A percentile compares a stretch with the other conserved stretches of the same genome.
Evolutionary conservation across 331 rosid genomes (phyloP).

Genomic region (Saraca asoca): DNA sequence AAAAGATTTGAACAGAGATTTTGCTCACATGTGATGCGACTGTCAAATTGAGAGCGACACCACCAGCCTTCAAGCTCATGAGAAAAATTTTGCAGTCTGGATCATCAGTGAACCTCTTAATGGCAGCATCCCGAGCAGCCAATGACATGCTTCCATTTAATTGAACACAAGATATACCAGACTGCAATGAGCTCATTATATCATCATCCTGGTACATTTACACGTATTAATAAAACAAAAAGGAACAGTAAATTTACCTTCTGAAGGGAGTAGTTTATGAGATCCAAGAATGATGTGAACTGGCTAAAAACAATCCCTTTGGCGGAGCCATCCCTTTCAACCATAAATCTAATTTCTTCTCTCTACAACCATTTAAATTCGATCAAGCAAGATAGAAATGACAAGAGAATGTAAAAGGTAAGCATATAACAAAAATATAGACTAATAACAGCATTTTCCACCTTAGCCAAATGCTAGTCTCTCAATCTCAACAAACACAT

Average conservation of each 20-base stretch:
- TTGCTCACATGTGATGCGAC: slow-evolving; percentile 82
- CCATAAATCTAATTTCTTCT: slow-evolving; percentile 91
- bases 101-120: slow-evolving; percentile 70
- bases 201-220: slow-evolving; percentile 26
- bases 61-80: slow-evolving; percentile 98
- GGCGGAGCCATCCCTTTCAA: slow-evolving; percentile 94
- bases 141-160: slow-evolving; percentile 83
- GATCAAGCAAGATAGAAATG: slow-evolving; percentile 16
- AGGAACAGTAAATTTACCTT: slow-evolving; percentile 50
- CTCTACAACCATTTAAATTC: slow-evolving; percentile 53
- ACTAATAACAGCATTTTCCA: background rate
- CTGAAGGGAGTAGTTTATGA: slow-evolving; percentile 70
- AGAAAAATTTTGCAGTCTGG: slow-evolving; percentile 90
- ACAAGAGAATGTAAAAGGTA: background rate
- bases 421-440: slow-evolving; percentile 14
- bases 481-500: background rate
- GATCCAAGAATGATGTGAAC: slow-evolving; percentile 94
- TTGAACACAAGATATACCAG: slow-evolving; percentile 78
- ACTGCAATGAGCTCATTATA: slow-evolving; percentile 53
- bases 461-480: background rate
- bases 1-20: too few species aligned
- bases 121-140: slow-evolving; percentile 72
- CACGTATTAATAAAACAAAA: slow-evolving; percentile 16
- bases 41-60: slow-evolving; percentile 91
- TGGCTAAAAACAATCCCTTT: slow-evolving; percentile 95